Conservation (phyloP, 306 rosid genomes). For the Quercus ilex region DNA sequence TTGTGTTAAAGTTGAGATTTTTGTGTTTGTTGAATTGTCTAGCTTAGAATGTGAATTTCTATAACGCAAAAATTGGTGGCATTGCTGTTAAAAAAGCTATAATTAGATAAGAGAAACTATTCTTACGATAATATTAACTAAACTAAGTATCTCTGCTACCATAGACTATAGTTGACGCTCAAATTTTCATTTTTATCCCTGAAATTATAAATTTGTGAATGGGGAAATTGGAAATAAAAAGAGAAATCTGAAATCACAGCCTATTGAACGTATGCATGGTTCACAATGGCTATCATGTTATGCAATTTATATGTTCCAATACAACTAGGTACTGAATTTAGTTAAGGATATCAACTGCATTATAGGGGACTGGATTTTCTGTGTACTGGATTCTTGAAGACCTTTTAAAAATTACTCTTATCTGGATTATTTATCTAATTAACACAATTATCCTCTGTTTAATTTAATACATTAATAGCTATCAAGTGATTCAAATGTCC, state of each 20-base stretch:
- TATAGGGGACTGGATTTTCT: neutral
- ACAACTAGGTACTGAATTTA: neutral
- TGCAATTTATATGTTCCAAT: neutral
- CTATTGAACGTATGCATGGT: neutral
- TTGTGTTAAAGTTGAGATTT: neutral
- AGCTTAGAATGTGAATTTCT: conserved; percentile 1
- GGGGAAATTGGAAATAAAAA: neutral
- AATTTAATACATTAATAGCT: neutral
- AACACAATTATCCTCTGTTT: conserved; percentile 13
- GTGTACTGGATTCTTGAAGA: neutral
- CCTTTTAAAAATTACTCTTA: conserved; percentile 4
- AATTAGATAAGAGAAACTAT: conserved; percentile 1
- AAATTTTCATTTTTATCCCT: neutral
- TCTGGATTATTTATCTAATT: conserved; percentile 18
- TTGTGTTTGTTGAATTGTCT: conserved; percentile 15
- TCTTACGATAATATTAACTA: neutral
- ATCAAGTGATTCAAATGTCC: neutral
- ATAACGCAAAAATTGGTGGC: conserved; percentile 7
- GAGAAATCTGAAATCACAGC: neutral
- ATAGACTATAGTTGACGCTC: neutral
- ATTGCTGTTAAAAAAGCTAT: conserved; percentile 13
- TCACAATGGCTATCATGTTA: neutral
- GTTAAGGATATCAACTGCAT: neutral
- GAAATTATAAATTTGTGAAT: neutral
- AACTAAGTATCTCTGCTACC: neutral